phyloP scores from a whole-genome alignment of 2,329 filamentous ascomycete genomes.

The Xylariaceae sp. region DNA sequence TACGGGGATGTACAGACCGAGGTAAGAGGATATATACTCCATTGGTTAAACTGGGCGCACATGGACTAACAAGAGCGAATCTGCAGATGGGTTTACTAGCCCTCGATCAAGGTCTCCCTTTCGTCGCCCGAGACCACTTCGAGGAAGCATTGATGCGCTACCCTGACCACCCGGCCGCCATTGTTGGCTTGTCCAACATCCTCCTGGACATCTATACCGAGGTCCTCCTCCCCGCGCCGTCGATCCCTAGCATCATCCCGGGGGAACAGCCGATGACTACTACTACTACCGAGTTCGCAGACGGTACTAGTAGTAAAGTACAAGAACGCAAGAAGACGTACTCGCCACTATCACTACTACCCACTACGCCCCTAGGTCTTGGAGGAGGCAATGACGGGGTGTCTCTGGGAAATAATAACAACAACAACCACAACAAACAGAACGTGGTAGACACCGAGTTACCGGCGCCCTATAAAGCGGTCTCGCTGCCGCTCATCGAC shows the following conservation, averaged over 20 bases:
- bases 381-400: too few species aligned
- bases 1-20: slow-evolving; percentile 81
- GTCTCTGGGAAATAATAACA: too few species aligned
- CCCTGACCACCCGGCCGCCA: slow-evolving; percentile 73
- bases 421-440: slow-evolving; percentile 30
- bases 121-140: slow-evolving; percentile 69
- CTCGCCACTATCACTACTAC: slow-evolving; percentile 31
- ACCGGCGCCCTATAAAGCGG: slow-evolving; percentile 49
- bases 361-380: slow-evolving; percentile 44
- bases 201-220: slow-evolving; percentile 79
- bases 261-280: slow-evolving; percentile 18
- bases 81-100: slow-evolving; percentile 62
- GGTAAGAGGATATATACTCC: slow-evolving; percentile 44
- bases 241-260: slow-evolving; percentile 42
- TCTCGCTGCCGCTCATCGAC: slow-evolving; percentile 66
- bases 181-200: slow-evolving; percentile 76
- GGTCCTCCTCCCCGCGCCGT: slow-evolving; percentile 54
- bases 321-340: slow-evolving; percentile 1
- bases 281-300: too few species aligned
- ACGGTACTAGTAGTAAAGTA: too few species aligned
- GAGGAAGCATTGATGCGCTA: slow-evolving; percentile 77
- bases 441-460: too few species aligned
- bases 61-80: slow-evolving; percentile 27
- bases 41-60: slow-evolving; percentile 27
- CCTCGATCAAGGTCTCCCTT: slow-evolving; percentile 54